Conservation (phyloP, 2,329 filamentous ascomycete species). For the Colletotrichum tamarilloi region DNA sequence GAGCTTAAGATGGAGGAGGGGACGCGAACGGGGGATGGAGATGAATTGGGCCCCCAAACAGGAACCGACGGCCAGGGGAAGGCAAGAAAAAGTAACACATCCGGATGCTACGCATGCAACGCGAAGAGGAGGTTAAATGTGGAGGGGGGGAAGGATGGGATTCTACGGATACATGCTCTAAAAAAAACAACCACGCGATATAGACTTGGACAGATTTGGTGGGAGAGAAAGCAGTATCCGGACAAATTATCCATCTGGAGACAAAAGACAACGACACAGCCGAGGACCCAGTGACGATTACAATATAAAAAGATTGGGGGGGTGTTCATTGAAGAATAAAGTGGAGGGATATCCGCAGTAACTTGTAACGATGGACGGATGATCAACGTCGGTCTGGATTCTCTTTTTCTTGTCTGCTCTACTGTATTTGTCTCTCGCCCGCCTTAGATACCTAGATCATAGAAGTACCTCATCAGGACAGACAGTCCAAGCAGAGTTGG, state of each 20-base stretch:
- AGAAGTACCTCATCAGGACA: no score
- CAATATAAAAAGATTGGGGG: not conserved
- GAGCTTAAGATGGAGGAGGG: slow-evolving; percentile 19
- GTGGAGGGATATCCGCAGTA: not conserved
- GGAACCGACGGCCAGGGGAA: slow-evolving; percentile 10
- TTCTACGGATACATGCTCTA: not conserved
- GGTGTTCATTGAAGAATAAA: slow-evolving; percentile 3
- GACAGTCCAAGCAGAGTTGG: not conserved
- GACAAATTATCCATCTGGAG: not conserved
- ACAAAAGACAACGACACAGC: not conserved
- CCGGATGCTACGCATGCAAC: not conserved
- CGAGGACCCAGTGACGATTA: not conserved
- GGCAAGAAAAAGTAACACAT: slow-evolving; percentile 2
- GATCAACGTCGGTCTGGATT: not conserved
- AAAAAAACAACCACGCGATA: not conserved
- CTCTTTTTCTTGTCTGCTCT: not conserved
- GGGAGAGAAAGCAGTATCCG: not conserved
- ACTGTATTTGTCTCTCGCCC: not conserved
- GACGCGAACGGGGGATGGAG: slow-evolving; percentile 20
- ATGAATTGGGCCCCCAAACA: slow-evolving; percentile 29
- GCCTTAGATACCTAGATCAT: no score
- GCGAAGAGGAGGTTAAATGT: slow-evolving; percentile 17
- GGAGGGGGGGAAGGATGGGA: not conserved
- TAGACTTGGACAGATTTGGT: not conserved
- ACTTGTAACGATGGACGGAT: not conserved